A percentile compares a stretch with the other conserved stretches of the same genome.
These are phyloP conservation scores for Albifimbria verrucaria DNA, from an alignment of 2,329 filamentous ascomycete species.

Conservation along the genomic window DNA sequence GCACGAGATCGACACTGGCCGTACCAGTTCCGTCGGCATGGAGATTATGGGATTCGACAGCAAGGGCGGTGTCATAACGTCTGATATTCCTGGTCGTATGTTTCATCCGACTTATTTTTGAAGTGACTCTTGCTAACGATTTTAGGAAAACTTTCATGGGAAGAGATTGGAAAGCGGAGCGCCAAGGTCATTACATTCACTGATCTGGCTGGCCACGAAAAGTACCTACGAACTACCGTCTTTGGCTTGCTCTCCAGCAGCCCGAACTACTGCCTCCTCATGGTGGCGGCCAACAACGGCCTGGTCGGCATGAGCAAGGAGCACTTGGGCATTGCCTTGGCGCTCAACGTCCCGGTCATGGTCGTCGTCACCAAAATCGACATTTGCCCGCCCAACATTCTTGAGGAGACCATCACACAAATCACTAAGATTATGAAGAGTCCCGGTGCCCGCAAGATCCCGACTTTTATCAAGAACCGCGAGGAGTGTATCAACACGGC, in stretches of 20 bases:
- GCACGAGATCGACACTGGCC: conserved; percentile 92
- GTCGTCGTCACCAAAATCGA: conserved; percentile 98
- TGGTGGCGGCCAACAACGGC: conserved; percentile 98
- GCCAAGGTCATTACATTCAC: conserved; percentile 97
- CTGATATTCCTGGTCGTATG: conserved; percentile 77
- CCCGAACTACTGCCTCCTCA: conserved; percentile 94
- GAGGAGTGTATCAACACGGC: conserved; percentile 95
- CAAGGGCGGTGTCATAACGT: conserved; percentile 75
- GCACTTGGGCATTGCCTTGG: conserved; percentile 90
- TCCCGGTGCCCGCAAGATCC: conserved; percentile 90
- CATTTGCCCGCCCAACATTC: conserved; percentile 92
- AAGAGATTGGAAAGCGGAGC: conserved; percentile 92
- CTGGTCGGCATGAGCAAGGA: conserved; percentile 98
- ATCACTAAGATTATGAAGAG: conserved; percentile 91
- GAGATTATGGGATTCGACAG: conserved; percentile 98
- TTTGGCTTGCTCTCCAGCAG: conserved; percentile 92
- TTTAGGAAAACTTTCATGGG: conserved; percentile 76
- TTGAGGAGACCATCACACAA: conserved; percentile 89
- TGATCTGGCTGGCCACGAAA: conserved; percentile 91
- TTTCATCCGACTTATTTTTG: conserved; percentile 3
- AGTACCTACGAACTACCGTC: conserved; percentile 91
- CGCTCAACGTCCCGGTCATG: conserved; percentile 96
- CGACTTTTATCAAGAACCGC: conserved; percentile 87
- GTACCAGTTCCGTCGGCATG: conserved; percentile 96
- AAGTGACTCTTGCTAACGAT: conserved; percentile 11